These are phyloP conservation scores for Russula sp. DNA, from an alignment of 768 basidiomycete genomes.

Conservation along the genomic window DNA sequence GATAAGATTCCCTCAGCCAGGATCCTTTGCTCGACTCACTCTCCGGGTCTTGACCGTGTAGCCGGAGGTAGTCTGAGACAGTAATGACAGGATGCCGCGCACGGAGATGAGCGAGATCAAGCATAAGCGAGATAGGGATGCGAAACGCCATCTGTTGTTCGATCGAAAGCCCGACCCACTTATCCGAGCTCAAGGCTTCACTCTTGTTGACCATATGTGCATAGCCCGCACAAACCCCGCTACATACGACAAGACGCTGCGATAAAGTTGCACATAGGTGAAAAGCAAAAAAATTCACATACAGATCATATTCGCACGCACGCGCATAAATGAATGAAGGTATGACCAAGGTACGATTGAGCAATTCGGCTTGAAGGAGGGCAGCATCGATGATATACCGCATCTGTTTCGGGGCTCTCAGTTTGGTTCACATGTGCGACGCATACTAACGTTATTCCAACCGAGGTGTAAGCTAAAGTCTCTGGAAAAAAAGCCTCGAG, in stretches of 20 bases:
- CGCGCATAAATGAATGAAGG: slow-evolving; percentile 42
- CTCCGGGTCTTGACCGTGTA: slow-evolving; percentile 32
- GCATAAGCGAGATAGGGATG: slow-evolving; percentile 33
- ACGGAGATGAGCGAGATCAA: slow-evolving; percentile 37
- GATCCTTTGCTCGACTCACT: slow-evolving; percentile 32
- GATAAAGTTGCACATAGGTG: not conserved
- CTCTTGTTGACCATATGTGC: slow-evolving; percentile 38
- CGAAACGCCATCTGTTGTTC: slow-evolving; percentile 32
- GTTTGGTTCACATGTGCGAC: not conserved
- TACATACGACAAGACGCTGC: slow-evolving; percentile 4
- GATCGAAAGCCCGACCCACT: slow-evolving; percentile 35
- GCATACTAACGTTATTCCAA: slow-evolving; percentile 41
- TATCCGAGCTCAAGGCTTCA: slow-evolving; percentile 34
- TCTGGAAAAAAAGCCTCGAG: slow-evolving; percentile 37
- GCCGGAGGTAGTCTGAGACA: slow-evolving; percentile 36
- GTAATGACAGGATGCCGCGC: slow-evolving; percentile 32
- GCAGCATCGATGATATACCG: slow-evolving; percentile 43
- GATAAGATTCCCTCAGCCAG: slow-evolving; percentile 33
- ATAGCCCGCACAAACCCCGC: slow-evolving; percentile 34
- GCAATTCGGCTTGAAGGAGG: slow-evolving; percentile 35
- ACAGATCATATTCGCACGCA: slow-evolving; percentile 37
- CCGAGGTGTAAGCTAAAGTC: slow-evolving; percentile 39
- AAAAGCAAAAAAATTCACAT: slow-evolving; percentile 8
- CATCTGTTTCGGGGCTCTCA: slow-evolving; percentile 28
- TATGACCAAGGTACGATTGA: slow-evolving; percentile 38